A percentile compares a stretch with the other conserved stretches of the same genome.
These are phyloP conservation scores for Entrophospora sp. DNA, from an alignment of 192 early-diverging fungal genomes.

Conservation along the genomic window DNA sequence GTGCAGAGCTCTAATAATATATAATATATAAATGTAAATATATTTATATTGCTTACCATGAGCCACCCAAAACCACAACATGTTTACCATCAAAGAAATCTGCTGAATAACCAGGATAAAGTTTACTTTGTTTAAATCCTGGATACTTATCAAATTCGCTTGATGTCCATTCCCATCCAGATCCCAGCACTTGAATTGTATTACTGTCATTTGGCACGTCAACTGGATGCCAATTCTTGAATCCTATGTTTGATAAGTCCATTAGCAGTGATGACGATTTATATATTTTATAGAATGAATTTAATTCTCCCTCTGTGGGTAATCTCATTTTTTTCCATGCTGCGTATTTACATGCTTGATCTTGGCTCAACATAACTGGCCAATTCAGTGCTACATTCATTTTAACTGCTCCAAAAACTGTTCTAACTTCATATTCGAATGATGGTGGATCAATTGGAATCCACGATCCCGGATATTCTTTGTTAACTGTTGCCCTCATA, in stretches of 20 bases:
- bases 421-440: constrained; percentile 24
- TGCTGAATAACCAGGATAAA: constrained; percentile 84
- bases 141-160: constrained; percentile 53
- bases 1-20: too few relatives aligned
- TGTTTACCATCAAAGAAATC: constrained; percentile 92
- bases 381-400: constrained; percentile 44
- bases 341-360: constrained; percentile 67
- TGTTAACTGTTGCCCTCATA: constrained; percentile 25
- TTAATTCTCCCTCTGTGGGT: constrained; percentile 71
- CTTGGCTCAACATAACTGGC: constrained; percentile 64
- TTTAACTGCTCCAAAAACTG: constrained; percentile 57
- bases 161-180: constrained; percentile 77
- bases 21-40: background rate
- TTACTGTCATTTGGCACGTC: constrained; percentile 29
- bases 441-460: constrained; percentile 6
- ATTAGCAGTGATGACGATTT: too few relatives aligned
- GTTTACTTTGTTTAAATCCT: constrained; percentile 50
- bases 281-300: constrained; percentile 12
- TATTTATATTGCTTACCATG: constrained; percentile 38
- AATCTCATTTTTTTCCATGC: constrained; percentile 46
- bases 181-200: background rate
- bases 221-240: constrained; percentile 60
- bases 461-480: constrained; percentile 53
- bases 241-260: constrained; percentile 52
- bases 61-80: constrained; percentile 73